Evolutionary conservation across 2,329 filamentous ascomycete genomes (phyloP).

Genomic region (Balansia obtecta): DNA sequence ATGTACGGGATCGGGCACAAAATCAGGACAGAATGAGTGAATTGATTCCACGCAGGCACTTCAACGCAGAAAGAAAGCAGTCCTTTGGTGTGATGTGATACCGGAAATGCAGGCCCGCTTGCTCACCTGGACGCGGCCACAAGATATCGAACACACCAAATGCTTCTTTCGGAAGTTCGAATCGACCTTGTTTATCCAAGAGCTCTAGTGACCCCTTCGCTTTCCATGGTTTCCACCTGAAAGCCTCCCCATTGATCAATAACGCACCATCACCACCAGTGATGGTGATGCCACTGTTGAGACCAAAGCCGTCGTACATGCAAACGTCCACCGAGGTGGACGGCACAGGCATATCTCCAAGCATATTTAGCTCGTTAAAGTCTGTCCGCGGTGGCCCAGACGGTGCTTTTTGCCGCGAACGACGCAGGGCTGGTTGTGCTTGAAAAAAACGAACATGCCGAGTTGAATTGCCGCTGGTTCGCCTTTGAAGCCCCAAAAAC

Average conservation of each 20-base stretch:
- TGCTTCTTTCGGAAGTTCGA: constrained; percentile 56
- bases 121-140: constrained; percentile 79
- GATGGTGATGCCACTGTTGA: constrained; percentile 70
- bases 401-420: constrained; percentile 13
- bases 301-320: constrained; percentile 68
- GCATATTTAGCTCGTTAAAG: constrained; percentile 65
- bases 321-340: constrained; percentile 77
- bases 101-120: neutral
- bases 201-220: constrained; percentile 34
- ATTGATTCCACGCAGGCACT: no score
- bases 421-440: constrained; percentile 5
- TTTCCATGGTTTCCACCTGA: constrained; percentile 77
- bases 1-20: neutral
- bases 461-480: neutral
- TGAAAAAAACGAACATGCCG: constrained; percentile 8
- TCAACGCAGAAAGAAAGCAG: neutral
- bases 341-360: constrained; percentile 62
- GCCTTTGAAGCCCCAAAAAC: neutral
- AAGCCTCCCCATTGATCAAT: constrained; percentile 76
- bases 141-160: constrained; percentile 68
- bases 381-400: constrained; percentile 37
- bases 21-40: no score
- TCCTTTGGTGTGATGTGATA: neutral
- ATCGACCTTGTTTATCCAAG: constrained; percentile 67
- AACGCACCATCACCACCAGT: constrained; percentile 59